Base-by-base conservation (phyloP, 2,329 filamentous ascomycete species). In the Ascochyta rabiei region DNA sequence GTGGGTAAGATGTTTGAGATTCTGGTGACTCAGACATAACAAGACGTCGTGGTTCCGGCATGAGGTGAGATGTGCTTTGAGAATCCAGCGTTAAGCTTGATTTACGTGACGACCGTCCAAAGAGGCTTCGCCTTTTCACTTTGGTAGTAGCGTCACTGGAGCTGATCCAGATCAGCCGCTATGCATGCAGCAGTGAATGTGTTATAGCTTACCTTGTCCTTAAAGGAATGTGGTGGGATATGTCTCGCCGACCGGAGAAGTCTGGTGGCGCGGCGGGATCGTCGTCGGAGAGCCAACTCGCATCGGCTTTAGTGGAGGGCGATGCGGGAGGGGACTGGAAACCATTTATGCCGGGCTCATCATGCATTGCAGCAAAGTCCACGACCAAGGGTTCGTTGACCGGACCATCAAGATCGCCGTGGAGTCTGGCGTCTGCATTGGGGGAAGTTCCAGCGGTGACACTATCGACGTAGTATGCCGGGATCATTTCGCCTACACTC, bases 191-290 rank as follows among this genome's bases (percentile, higher is more conserved):
- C 23, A 21, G 31, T n/a, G 16, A 16, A 23, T 35, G 5, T 30
- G 23, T 13, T 51, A 44, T 35, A 40, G 35, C 48, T 31, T 62
- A 75, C 73, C 72, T 76, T 53, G 72, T 75, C 21, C 73, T 62
- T 33, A 64, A 67, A 16, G 72, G 72, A 35, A 75, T 69, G 59
- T 75, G 72, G 12, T 55, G 52, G 23, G 42, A 50, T 43, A 75
- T 75, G 33, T 68, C 68, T 41, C 73, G 61, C 18, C 67, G 68
- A 15, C 39, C 52, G 19, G 70, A 69, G 42, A 76, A 70, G 51
- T 76, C 72, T 48, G 66, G 64, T 3, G 72, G 71, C 48, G 68
- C 61, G 23, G 71, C 67, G 41, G 69, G 48, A 15, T 73, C 69
- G 56, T 74, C 70, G 42, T 69, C 67, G 12, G 62, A 70, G 49